Evolutionary conservation across 768 basidiomycete species (phyloP).

Genomic region (Rickenella mellea): DNA sequence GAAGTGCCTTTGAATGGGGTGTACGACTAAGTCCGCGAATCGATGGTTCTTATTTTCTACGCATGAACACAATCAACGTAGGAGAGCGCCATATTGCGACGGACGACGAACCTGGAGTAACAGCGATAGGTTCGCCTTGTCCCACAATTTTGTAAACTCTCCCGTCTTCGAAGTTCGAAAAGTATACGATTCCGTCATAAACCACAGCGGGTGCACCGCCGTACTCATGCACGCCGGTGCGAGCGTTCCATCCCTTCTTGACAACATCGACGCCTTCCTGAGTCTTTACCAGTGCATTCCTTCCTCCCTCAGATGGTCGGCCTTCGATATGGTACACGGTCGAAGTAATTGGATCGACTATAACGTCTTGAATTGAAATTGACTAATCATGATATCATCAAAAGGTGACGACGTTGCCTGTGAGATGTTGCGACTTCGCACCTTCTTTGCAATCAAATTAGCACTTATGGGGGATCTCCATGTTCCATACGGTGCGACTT

Average conservation of each 20-base stretch:
- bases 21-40: constrained; percentile 54
- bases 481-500: constrained; percentile 44
- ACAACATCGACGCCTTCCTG: constrained; percentile 43
- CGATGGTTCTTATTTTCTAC: constrained; percentile 42
- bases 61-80: neutral
- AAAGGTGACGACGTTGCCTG: no score
- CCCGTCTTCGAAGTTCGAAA: constrained; percentile 46
- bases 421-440: constrained; percentile 14
- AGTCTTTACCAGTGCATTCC: constrained; percentile 40
- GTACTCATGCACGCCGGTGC: constrained; percentile 59
- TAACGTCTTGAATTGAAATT: constrained; percentile 27
- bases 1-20: constrained; percentile 42
- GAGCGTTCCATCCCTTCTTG: constrained; percentile 43
- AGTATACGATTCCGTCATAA: constrained; percentile 41
- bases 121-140: constrained; percentile 28
- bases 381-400: constrained; percentile 13
- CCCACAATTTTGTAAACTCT: constrained; percentile 36
- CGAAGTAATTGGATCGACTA: constrained; percentile 42
- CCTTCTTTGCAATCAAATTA: constrained; percentile 38
- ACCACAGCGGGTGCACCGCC: constrained; percentile 57
- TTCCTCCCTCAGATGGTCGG: constrained; percentile 45
- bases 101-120: constrained; percentile 48
- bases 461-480: constrained; percentile 53
- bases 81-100: constrained; percentile 5
- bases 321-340: constrained; percentile 48